A percentile compares a stretch with the other conserved stretches of the same genome.
phyloP scores from a whole-genome alignment of 108 stramenopile genomes.

The Fistulifera solaris region DNA sequence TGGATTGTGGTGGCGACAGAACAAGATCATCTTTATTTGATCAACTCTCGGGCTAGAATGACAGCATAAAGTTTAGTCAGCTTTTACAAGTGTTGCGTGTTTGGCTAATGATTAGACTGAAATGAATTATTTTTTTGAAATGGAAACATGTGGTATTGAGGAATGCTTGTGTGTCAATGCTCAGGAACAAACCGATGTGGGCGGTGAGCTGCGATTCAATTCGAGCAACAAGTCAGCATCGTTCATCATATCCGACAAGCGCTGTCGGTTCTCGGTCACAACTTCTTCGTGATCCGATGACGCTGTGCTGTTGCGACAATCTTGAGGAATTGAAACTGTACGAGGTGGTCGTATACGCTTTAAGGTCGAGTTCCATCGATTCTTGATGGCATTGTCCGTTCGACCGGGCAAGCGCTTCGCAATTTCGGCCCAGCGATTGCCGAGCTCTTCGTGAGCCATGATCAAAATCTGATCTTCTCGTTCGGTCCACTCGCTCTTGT shows the following conservation, averaged over 20 bases:
- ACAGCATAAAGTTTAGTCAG: too few species aligned
- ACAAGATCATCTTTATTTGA: too few species aligned
- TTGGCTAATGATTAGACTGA: too few species aligned
- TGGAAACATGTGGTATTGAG: too few species aligned
- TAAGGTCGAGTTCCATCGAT: conserved; percentile 90
- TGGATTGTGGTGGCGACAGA: neutral
- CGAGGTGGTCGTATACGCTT: conserved; percentile 38
- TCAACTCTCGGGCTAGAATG: too few species aligned
- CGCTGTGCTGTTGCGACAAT: neutral
- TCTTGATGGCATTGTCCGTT: conserved; percentile 98
- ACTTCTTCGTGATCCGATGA: conserved; percentile 1
- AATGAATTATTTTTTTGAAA: too few species aligned
- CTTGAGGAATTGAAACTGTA: neutral
- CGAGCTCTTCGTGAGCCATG: conserved; percentile 61
- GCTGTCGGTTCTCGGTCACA: neutral
- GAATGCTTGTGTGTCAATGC: too few species aligned
- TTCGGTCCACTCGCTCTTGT: conserved; percentile 88
- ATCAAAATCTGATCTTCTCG: conserved; percentile 84
- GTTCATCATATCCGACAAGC: conserved; percentile 6
- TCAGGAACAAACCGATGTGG: neutral
- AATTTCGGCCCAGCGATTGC: conserved; percentile 96
- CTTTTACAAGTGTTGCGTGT: neutral
- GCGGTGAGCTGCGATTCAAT: conserved; percentile 31
- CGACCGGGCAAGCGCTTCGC: conserved; percentile 87
- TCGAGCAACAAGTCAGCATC: conserved; percentile 39